phyloP scores from a whole-genome alignment of 2,329 filamentous ascomycete species.

The Stemphylium lycopersici region DNA sequence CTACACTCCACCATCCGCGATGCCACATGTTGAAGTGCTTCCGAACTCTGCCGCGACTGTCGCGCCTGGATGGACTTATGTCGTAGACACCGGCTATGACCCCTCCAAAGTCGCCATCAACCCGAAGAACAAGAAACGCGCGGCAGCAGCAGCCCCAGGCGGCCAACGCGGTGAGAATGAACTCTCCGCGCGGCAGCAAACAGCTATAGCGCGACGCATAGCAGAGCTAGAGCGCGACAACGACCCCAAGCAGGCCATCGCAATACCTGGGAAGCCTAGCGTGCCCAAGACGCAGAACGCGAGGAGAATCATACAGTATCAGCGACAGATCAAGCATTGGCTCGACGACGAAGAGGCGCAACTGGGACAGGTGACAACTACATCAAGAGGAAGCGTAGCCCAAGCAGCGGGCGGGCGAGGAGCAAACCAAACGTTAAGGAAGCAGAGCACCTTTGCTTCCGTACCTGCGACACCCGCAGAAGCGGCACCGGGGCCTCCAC shows the following conservation, averaged over 20 bases:
- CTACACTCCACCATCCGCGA: conserved; percentile 37
- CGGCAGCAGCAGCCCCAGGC: conserved; percentile 52
- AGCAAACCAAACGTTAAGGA: conserved; percentile 24
- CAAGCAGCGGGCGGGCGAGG: conserved; percentile 21
- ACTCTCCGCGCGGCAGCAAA: conserved; percentile 79
- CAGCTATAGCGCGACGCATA: conserved; percentile 80
- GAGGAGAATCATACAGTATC: conserved; percentile 77
- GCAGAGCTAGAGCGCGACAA: conserved; percentile 79
- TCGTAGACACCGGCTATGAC: conserved; percentile 73
- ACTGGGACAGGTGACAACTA: conserved; percentile 55
- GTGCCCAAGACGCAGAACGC: conserved; percentile 64
- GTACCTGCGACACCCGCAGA: conserved; percentile 36
- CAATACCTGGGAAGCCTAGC: conserved; percentile 39
- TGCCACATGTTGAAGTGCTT: conserved; percentile 81
- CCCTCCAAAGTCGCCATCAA: conserved; percentile 61
- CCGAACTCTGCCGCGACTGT: conserved; percentile 70
- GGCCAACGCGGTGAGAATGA: conserved; percentile 58
- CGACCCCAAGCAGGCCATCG: conserved; percentile 59
- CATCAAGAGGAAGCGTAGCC: conserved; percentile 14
- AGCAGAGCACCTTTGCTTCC: conserved; percentile 33
- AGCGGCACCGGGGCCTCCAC: conserved; percentile 30
- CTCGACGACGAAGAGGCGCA: conserved; percentile 77
- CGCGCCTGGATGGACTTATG: conserved; percentile 91
- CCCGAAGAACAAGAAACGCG: conserved; percentile 69
- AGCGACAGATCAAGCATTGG: conserved; percentile 84